phyloP scores from a whole-genome alignment of 2,329 filamentous ascomycete genomes.

The Aspergillus ochraceoroseus region DNA sequence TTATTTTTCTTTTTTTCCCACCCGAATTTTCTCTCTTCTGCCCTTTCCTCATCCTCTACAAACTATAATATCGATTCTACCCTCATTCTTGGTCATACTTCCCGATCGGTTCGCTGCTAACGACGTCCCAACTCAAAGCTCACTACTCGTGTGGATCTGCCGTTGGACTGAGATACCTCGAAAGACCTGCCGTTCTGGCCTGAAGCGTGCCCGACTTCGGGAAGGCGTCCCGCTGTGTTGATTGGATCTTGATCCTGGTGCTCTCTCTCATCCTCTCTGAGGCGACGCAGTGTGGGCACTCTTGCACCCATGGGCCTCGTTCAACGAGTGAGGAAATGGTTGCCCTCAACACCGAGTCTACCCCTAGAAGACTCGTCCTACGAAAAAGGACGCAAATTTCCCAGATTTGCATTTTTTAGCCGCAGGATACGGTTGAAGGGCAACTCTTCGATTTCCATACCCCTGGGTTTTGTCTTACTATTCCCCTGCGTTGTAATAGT shows the following conservation, averaged over 20 bases:
- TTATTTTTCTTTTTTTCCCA: slow-evolving; percentile 28
- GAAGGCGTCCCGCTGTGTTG: slow-evolving; percentile 10
- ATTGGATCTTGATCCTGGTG: slow-evolving; percentile 13
- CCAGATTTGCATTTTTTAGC: slow-evolving; percentile 72
- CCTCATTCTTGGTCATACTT: slow-evolving; percentile 6
- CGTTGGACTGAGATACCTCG: slow-evolving; percentile 1
- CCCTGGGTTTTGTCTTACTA: slow-evolving; percentile 83
- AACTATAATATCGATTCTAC: slow-evolving; percentile 11
- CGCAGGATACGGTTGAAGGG: slow-evolving; percentile 82
- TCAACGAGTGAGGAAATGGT: slow-evolving; percentile 50
- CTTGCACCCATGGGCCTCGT: slow-evolving; percentile 49
- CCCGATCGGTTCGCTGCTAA: slow-evolving; percentile 6
- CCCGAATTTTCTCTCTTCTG: slow-evolving; percentile 20
- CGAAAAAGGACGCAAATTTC: slow-evolving; percentile 41
- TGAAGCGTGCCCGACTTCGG: slow-evolving; percentile 4
- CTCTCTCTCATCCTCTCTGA: slow-evolving; percentile 7
- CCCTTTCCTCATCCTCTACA: slow-evolving; percentile 20
- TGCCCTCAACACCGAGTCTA: slow-evolving; percentile 46
- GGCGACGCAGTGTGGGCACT: slow-evolving; percentile 25
- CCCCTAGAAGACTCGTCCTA: slow-evolving; percentile 46
- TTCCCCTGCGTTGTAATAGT: slow-evolving; percentile 90
- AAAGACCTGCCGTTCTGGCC: slow-evolving; percentile 1
- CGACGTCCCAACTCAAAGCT: slow-evolving; percentile 5
- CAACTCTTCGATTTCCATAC: slow-evolving; percentile 88
- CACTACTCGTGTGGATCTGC: slow-evolving; percentile 19